Percentiles rank a stretch among this genome's conserved stretches.
phyloP scores from a whole-genome alignment of 208 protist species.

The Crithidia bombi region DNA sequence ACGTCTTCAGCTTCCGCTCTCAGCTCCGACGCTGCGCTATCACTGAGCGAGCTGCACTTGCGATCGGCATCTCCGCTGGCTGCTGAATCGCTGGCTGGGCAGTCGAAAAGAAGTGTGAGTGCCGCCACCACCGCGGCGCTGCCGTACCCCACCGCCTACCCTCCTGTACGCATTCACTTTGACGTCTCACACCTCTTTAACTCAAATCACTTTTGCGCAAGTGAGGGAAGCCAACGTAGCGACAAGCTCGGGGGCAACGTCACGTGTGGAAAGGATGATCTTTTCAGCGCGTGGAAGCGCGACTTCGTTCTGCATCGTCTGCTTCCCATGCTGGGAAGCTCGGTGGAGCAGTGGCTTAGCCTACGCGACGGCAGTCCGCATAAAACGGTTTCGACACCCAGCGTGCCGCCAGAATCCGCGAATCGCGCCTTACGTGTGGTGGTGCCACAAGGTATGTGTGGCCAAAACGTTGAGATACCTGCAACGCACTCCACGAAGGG shows the following conservation, averaged over 20 bases:
- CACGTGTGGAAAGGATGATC: conserved; percentile 38
- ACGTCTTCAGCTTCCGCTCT: no score
- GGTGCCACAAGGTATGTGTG: conserved; percentile 36
- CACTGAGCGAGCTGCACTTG: no score
- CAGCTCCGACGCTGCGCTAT: no score
- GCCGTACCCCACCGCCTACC: not conserved
- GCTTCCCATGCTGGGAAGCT: conserved; percentile 29
- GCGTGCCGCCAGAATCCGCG: not conserved
- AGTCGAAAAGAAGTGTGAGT: not conserved
- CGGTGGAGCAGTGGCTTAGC: conserved; percentile 40
- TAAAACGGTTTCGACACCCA: not conserved
- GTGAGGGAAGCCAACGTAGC: not conserved
- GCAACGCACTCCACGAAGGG: conserved; percentile 29
- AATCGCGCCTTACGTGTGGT: conserved; percentile 21
- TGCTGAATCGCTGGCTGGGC: not conserved
- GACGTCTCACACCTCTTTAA: conserved; percentile 44
- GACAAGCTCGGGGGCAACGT: conserved; percentile 47
- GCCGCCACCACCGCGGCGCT: not conserved
- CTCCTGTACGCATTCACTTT: conserved; percentile 48
- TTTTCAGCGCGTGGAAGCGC: conserved; percentile 52
- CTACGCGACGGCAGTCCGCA: conserved; percentile 8
- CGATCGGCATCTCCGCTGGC: not conserved
- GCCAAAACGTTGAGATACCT: conserved; percentile 37
- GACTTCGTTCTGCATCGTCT: conserved; percentile 39
- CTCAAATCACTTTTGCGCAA: conserved; percentile 30